These are phyloP conservation scores for Cercophora samala DNA, from an alignment of 495 filamentous ascomycete species.

Conservation along the genomic window DNA sequence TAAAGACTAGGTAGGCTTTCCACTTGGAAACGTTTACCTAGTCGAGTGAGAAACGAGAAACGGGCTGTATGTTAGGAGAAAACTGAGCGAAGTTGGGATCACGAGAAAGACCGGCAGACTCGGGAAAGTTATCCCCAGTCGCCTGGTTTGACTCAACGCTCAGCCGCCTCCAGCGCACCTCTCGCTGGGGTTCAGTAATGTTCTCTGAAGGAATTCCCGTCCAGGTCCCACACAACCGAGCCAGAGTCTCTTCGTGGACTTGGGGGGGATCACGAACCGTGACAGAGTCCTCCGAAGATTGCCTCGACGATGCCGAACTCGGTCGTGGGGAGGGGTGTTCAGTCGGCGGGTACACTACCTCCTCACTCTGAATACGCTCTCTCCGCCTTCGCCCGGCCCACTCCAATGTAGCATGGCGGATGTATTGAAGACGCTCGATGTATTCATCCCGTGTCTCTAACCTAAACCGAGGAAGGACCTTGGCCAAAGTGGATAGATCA, in stretches of 20 bases:
- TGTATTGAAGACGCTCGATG: neutral
- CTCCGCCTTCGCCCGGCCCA: neutral
- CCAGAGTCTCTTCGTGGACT: constrained; percentile 12
- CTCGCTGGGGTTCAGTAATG: neutral
- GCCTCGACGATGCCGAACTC: neutral
- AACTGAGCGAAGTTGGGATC: neutral
- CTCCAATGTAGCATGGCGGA: neutral
- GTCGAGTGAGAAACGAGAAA: neutral
- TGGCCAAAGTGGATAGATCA: constrained; percentile 16
- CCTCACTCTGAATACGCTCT: neutral
- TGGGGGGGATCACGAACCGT: neutral
- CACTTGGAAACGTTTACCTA: too few relatives aligned
- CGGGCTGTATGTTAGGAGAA: neutral
- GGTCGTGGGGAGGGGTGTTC: neutral
- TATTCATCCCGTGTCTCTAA: neutral
- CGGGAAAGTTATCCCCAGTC: neutral
- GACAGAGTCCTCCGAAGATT: neutral
- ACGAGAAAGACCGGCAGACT: neutral
- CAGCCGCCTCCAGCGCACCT: neutral
- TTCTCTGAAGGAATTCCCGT: neutral
- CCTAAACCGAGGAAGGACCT: neutral
- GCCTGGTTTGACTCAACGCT: neutral
- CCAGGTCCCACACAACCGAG: constrained; percentile 11
- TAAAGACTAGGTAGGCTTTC: neutral
- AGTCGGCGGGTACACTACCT: neutral